Percentiles rank a stretch among this genome's conserved stretches.
phyloP scores from a whole-genome alignment of 768 basidiomycete genomes.

The Auriscalpium microsporum region DNA sequence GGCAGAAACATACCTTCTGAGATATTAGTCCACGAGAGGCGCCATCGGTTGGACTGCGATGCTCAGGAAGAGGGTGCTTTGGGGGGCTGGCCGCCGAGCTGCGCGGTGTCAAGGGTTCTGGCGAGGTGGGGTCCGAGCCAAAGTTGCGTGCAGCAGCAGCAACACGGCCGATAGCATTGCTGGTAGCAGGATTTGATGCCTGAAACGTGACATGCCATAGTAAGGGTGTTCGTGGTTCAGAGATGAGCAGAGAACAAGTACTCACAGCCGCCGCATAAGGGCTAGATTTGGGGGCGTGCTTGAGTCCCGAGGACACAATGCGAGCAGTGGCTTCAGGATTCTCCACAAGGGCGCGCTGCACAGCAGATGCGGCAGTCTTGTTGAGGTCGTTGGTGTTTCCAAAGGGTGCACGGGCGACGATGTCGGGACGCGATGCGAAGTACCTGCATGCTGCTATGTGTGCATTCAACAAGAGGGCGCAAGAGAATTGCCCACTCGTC shows the following conservation, averaged over 20 bases:
- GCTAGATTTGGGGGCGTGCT: constrained; percentile 28
- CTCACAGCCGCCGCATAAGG: constrained; percentile 31
- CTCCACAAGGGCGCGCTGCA: constrained; percentile 35
- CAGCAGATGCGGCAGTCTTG: constrained; percentile 30
- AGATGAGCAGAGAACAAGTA: not conserved
- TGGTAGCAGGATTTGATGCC: constrained; percentile 29
- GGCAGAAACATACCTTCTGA: not conserved
- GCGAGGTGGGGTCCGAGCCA: not conserved
- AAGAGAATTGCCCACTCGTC: constrained; percentile 43
- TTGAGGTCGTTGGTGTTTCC: not conserved
- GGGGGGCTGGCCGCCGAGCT: not conserved
- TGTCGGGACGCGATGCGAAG: constrained; percentile 13
- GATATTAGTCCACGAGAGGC: too few species aligned
- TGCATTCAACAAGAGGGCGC: not conserved
- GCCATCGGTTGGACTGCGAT: too few species aligned
- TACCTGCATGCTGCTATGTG: constrained; percentile 2
- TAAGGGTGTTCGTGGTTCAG: not conserved
- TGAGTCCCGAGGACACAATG: constrained; percentile 35
- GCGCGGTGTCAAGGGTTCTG: not conserved
- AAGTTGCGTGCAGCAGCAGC: constrained; percentile 49
- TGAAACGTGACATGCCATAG: not conserved
- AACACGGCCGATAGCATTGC: constrained; percentile 41
- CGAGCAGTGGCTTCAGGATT: constrained; percentile 35
- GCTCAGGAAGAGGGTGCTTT: not conserved
- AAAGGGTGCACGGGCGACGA: constrained; percentile 4